phyloP scores from a whole-genome alignment of 768 basidiomycete genomes.

The Macrolepiota fuliginosa region DNA sequence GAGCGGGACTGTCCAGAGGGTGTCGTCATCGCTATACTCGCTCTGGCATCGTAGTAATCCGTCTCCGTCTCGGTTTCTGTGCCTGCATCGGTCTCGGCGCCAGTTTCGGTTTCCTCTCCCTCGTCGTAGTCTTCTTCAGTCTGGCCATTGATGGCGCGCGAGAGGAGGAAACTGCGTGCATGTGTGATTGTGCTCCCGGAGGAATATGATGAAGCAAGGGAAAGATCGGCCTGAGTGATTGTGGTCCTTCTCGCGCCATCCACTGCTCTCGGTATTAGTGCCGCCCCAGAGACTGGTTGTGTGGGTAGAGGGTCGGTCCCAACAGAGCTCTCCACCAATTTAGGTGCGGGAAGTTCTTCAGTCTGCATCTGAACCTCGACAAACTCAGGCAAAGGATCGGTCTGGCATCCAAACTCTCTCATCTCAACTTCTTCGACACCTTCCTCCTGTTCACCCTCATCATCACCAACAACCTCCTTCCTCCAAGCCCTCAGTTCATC shows the following conservation, averaged over 20 bases:
- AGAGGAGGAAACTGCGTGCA: constrained; percentile 34
- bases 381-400: constrained; percentile 44
- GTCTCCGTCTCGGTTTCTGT: constrained; percentile 68
- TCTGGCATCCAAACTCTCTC: constrained; percentile 32
- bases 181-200: constrained; percentile 38
- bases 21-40: constrained; percentile 66
- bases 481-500: constrained; percentile 34
- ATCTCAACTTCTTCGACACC: constrained; percentile 22
- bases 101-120: constrained; percentile 34
- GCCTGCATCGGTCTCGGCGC: constrained; percentile 39
- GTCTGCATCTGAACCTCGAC: constrained; percentile 8
- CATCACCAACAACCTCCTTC: constrained; percentile 33
- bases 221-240: constrained; percentile 45
- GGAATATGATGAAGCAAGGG: constrained; percentile 21
- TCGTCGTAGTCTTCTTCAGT: constrained; percentile 26
- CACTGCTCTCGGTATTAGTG: constrained; percentile 7
- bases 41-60: constrained; percentile 78
- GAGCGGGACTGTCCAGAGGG: constrained; percentile 37
- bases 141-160: constrained; percentile 15
- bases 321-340: constrained; percentile 1
- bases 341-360: constrained; percentile 1
- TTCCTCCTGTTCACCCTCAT: constrained; percentile 29
- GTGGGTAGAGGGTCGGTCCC: neutral
- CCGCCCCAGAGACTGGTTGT: neutral
- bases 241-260: constrained; percentile 36